Evolutionary conservation across 2,329 filamentous ascomycete genomes (phyloP), one percentile per base, ranked within the genome.

Genomic region (Aspergillus sp.): DNA sequence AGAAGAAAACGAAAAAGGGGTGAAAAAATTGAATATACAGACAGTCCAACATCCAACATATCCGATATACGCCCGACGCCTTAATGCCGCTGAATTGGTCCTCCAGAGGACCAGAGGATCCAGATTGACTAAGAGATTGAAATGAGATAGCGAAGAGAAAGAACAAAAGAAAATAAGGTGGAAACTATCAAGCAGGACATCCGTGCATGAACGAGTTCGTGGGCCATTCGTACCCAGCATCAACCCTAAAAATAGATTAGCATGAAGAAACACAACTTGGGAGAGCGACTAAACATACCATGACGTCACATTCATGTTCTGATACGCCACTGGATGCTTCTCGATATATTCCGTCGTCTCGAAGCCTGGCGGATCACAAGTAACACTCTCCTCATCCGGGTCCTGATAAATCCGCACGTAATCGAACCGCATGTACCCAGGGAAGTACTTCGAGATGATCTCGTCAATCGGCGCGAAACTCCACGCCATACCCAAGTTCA

Each of bases 371-470:
- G 84, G 84, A 66, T 88, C 84, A 63, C 84, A 88, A 13, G 83
- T 85, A 44, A 85, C 59, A 35, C 74, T 74, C 57, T 77, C 72
- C 10, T 74, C 70, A 45, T 79, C 75, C 12, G 77, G 74, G 52
- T 83, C 79, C 63, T 86, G 83, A 59, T 86, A 87, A 44, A 87
- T 84, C 12, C 84, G 79, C 46, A 88, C 74, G 61, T 86, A 86
- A 64, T 87, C 84, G 49, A 87, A 72, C 2, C 82, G 74, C 76
- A 86, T 84, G 2, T 74, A 80, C 2, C 81, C 83, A 2, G 84
- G 84, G 58, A 85, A 72, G 39, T 79, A 66, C 13, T 73, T 58
- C 4, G 63, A 69, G 20, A 87, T 79, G 1, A 74, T 75, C 49
- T 81, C 65, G 58, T 86, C 81, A 52, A 86, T 69, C 4, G 72